A percentile compares a stretch with the other conserved stretches of the same genome.
phyloP scores from a whole-genome alignment of 2,329 filamentous ascomycete genomes.

The Aspergillus costaricaensis region DNA sequence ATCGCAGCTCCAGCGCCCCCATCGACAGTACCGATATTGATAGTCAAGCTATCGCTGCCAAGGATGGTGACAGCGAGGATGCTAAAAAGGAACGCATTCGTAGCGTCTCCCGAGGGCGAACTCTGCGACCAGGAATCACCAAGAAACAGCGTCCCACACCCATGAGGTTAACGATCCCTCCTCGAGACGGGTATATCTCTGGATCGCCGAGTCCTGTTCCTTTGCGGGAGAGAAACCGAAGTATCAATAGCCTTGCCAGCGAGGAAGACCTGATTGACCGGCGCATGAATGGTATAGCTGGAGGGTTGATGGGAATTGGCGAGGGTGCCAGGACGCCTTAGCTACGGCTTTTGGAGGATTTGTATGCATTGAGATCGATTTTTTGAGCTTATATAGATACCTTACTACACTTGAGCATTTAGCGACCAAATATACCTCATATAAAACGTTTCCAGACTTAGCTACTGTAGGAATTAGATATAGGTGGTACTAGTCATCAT shows the following conservation, averaged over 20 bases:
- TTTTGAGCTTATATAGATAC: neutral
- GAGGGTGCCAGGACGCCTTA: constrained; percentile 39
- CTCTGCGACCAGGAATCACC: constrained; percentile 9
- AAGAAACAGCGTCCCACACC: constrained; percentile 18
- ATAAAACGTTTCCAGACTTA: too few relatives aligned
- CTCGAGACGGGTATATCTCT: constrained; percentile 21
- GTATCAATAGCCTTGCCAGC: constrained; percentile 56
- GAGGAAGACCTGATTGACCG: constrained; percentile 59
- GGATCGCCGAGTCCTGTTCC: constrained; percentile 24
- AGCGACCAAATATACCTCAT: too few relatives aligned
- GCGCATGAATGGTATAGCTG: constrained; percentile 57
- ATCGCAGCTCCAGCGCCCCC: constrained; percentile 4
- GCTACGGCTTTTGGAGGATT: neutral
- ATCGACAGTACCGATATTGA: neutral
- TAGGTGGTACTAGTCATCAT: too few relatives aligned
- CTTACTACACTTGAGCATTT: too few relatives aligned
- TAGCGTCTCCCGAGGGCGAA: constrained; percentile 16
- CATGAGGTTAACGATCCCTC: constrained; percentile 22
- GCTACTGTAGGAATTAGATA: neutral
- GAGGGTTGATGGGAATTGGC: constrained; percentile 52
- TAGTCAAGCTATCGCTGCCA: too few relatives aligned
- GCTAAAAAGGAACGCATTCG: neutral
- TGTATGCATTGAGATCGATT: neutral
- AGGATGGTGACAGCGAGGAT: constrained; percentile 10
- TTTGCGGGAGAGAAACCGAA: constrained; percentile 40